Conservation (phyloP, 2,329 filamentous ascomycete species). For the Penicillium polonicum region DNA sequence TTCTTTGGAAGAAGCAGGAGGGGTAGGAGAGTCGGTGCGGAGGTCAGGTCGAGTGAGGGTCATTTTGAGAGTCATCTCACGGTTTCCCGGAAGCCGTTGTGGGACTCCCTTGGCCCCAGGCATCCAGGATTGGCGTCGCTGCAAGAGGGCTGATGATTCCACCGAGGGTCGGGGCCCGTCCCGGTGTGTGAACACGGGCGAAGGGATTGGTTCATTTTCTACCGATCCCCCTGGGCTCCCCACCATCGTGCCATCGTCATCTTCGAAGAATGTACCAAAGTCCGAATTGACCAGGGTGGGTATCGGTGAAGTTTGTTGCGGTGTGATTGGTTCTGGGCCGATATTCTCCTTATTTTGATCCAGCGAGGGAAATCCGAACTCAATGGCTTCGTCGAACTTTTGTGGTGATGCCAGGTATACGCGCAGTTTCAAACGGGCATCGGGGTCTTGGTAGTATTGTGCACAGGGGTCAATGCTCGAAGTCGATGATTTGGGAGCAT, state of each 20-base stretch:
- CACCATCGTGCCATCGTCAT: conserved; percentile 48
- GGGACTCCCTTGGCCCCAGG: conserved; percentile 41
- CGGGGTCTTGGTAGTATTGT: conserved; percentile 85
- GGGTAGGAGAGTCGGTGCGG: conserved; percentile 46
- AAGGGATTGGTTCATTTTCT: conserved; percentile 23
- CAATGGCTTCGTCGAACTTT: conserved; percentile 92
- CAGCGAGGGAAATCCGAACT: conserved; percentile 77
- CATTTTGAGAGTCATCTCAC: conserved; percentile 96
- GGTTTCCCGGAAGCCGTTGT: conserved; percentile 58
- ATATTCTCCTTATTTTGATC: conserved; percentile 32
- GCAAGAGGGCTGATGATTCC: conserved; percentile 15
- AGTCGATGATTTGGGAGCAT: conserved; percentile 53
- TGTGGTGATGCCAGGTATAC: conserved; percentile 85
- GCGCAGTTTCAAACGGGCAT: conserved; percentile 80
- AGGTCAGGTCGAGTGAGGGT: conserved; percentile 88
- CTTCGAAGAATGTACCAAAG: conserved; percentile 53
- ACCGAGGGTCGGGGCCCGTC: conserved; percentile 14
- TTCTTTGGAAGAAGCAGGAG: conserved; percentile 59
- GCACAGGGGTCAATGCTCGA: conserved; percentile 67
- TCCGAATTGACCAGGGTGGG: conserved; percentile 44
- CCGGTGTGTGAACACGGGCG: conserved; percentile 10
- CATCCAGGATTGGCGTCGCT: conserved; percentile 19
- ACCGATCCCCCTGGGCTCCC: conserved; percentile 31
- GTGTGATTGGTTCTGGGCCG: conserved; percentile 15
- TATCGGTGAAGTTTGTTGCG: conserved; percentile 27